Evolutionary conservation across 495 filamentous ascomycete genomes (phyloP), one percentile per base, ranked within the genome.

Genomic region (Pyronema domesticum): DNA sequence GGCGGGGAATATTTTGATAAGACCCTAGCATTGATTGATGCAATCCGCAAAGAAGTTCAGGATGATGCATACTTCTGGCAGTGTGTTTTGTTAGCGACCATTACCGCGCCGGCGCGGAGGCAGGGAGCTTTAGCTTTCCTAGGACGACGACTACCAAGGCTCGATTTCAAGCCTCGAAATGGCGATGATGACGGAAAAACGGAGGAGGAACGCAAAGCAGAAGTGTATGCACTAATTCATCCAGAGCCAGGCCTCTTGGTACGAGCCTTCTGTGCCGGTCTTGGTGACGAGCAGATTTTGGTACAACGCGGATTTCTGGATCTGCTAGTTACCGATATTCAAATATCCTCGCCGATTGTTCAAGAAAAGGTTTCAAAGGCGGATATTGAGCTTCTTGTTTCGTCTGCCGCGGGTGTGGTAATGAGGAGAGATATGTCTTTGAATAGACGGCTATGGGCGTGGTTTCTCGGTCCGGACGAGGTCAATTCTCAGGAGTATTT

Each of bases 51-150:
- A 61, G 77, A 79, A 9, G 76, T 88, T 18, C 76, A 75, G 8
- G 81, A 78, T 30, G 85, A 89, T 51, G 85, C 87, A 59, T 94
- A 87, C 65, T 99, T 95, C 65, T 99, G 91, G 91, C 91, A 99
- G 71, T 95, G 86, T 67, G 83, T 99, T 58, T 95, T 99, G 59
- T 73, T 96, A 37, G 86, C 88, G 11, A 80, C 85, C 0, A 94
- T 99, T 37, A 95, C 89, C 6, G 88, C 86, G 62, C 73, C 83
- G 23, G 83, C 78, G 40, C 75, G 93, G 56, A 78, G 91, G 44
- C 81, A 83, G 58, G 91, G 91, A 23, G 86, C 86, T 17, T 70
- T 99, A 53, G 85, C 89, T 23, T 96, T 85, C 67, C 70, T 99
- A 44, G 71, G 76, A 23, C 82, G 87, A 53, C 79, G 78, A 59